phyloP scores from a whole-genome alignment of 2,329 filamentous ascomycete genomes.

The Coniochaeta sp. region DNA sequence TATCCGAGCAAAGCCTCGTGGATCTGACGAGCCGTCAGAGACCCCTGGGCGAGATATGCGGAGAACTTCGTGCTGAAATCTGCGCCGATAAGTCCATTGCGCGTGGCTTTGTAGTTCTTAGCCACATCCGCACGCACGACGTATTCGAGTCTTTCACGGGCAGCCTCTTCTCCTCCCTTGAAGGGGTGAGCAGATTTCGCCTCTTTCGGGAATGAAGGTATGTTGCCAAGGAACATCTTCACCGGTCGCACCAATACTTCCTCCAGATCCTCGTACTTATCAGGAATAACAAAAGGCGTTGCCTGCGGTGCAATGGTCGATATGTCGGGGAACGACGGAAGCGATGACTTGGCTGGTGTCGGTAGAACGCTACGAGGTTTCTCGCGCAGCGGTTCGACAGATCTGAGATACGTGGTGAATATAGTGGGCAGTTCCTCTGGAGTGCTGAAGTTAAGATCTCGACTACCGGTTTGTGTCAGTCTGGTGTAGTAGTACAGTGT shows the following conservation, averaged over 20 bases:
- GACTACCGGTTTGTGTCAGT: conserved; percentile 34
- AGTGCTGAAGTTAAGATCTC: conserved; percentile 53
- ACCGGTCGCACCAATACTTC: conserved; percentile 51
- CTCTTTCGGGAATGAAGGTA: conserved; percentile 43
- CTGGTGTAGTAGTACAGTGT: not conserved
- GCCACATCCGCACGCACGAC: conserved; percentile 55
- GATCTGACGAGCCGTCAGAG: conserved; percentile 64
- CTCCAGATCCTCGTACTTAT: conserved; percentile 43
- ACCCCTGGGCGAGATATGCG: conserved; percentile 64
- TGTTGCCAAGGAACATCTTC: conserved; percentile 37
- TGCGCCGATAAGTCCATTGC: conserved; percentile 62
- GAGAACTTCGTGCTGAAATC: conserved; percentile 74
- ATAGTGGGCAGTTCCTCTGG: conserved; percentile 61
- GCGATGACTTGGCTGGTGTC: conserved; percentile 34
- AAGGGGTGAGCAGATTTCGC: conserved; percentile 58
- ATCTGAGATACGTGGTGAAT: conserved; percentile 69
- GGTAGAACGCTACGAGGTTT: conserved; percentile 52
- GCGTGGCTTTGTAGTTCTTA: conserved; percentile 58
- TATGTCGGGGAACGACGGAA: conserved; percentile 50
- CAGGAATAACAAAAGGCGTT: conserved; percentile 56
- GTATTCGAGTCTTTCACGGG: conserved; percentile 48
- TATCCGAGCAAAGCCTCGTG: conserved; percentile 61
- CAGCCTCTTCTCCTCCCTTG: conserved; percentile 57
- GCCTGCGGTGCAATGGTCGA: conserved; percentile 48
- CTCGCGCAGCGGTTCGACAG: conserved; percentile 60